Evolutionary conservation across 495 filamentous ascomycete species (phyloP), one percentile per base, ranked within the genome.

Genomic region (Aspergillus nanangensis): DNA sequence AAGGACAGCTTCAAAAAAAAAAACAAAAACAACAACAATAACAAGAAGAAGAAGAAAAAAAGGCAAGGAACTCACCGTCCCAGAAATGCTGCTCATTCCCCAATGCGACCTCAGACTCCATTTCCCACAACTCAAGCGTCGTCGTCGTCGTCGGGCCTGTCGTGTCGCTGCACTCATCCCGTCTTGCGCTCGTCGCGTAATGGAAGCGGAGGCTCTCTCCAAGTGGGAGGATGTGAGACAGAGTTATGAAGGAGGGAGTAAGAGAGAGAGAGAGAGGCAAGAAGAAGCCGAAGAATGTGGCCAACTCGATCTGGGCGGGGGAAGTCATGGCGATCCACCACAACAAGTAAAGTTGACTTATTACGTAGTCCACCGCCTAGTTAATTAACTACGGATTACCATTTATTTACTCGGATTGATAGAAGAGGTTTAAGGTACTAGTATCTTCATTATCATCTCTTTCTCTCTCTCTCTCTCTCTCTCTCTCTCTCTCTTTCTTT

Each of bases 1-100:
- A 9, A 13, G 18, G 33, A 20, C 2, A 42, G 11, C 14, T 5
- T 27, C 24, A 3, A 13, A n/a, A 37, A 14, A 13, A 22, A 40
- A 27, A 27, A n/a, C 17, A 2, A 38, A 35, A 23, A 22, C 33
- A 33, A 2, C 4, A 19, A 33, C 23, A 10, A n/a, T 21, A 32
- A 10, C 13, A 45, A 25, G 9, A 13, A 33, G 42, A 21, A 18
- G 20, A 19, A 41, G 36, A 29, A 36, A 31, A 20, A 32, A 13
- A 43, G 21, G 35, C 29, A 31, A 37, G 22, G 39, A 22, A 70
- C 81, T 61, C 58, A 95, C 92, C 87, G 68, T 82, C 72, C 93
- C 93, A 96, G 71, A 96, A 93, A 68, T 95, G 87, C 62, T 90
- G 78, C 71, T 92, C 90, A 67, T 80, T 85, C 66, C 95, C 88